These are phyloP conservation scores for Dactylellina cionopaga DNA, from an alignment of 2,329 filamentous ascomycete species.

Conservation along the genomic window DNA sequence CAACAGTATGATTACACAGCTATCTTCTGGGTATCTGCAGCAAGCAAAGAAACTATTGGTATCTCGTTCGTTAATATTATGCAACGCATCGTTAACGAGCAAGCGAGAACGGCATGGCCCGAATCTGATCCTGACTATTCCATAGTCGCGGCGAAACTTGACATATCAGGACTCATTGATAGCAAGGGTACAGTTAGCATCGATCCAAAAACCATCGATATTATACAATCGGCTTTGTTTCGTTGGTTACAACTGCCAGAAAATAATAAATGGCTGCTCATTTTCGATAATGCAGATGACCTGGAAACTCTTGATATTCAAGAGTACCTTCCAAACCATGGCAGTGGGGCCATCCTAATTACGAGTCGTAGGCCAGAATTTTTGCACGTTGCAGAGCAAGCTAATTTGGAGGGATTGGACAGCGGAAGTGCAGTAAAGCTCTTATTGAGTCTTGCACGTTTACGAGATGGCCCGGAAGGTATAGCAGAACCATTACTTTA, in stretches of 20 bases:
- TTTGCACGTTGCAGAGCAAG: not conserved
- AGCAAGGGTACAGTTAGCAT: too few relatives aligned
- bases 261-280: slow-evolving; percentile 2
- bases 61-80: slow-evolving; percentile 8
- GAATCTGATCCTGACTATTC: slow-evolving; percentile 1
- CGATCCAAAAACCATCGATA: too few relatives aligned
- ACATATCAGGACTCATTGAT: not conserved
- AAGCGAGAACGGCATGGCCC: slow-evolving; percentile 3
- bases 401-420: not conserved
- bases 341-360: not conserved
- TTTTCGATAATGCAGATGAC: slow-evolving; percentile 12
- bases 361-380: not conserved
- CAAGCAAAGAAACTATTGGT: not conserved
- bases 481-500: not conserved
- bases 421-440: not conserved
- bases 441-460: not conserved
- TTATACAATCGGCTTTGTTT: too few relatives aligned
- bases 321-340: slow-evolving; percentile 4
- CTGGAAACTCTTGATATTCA: not conserved
- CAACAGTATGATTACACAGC: not conserved
- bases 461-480: not conserved
- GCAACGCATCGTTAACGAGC: slow-evolving; percentile 3
- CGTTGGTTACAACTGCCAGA: too few relatives aligned
- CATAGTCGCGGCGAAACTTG: not conserved
- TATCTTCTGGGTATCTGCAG: slow-evolving; percentile 13